phyloP scores from a whole-genome alignment of 2,329 filamentous ascomycete genomes.

The Cytospora chrysosperma region DNA sequence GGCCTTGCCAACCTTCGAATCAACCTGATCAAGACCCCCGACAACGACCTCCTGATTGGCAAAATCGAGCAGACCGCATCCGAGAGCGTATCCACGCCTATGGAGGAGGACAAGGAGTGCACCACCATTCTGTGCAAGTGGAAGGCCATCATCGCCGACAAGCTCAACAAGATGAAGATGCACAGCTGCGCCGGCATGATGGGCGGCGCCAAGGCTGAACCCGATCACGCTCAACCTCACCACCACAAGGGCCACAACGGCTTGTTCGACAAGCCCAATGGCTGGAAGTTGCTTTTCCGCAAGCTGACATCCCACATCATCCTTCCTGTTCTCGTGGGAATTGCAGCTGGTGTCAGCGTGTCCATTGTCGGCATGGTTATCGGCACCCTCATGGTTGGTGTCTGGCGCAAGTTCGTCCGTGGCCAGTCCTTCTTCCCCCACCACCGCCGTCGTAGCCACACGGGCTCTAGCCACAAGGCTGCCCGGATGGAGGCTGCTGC shows the following conservation, averaged over 20 bases:
- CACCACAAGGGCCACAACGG: slow-evolving; percentile 22
- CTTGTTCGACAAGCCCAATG: slow-evolving; percentile 26
- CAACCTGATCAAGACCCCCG: slow-evolving; percentile 59
- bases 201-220: slow-evolving; percentile 28
- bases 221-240: slow-evolving; percentile 14
- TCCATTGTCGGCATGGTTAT: slow-evolving; percentile 62
- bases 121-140: slow-evolving; percentile 53
- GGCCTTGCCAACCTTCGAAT: slow-evolving; percentile 57
- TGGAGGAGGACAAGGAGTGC: slow-evolving; percentile 38
- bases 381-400: slow-evolving; percentile 59
- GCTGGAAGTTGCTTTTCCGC: slow-evolving; percentile 49
- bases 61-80: slow-evolving; percentile 41
- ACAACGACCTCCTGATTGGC: slow-evolving; percentile 55
- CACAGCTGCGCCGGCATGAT: slow-evolving; percentile 42
- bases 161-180: slow-evolving; percentile 38
- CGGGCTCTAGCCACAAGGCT: slow-evolving; percentile 34
- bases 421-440: slow-evolving; percentile 35
- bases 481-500: slow-evolving; percentile 37
- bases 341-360: slow-evolving; percentile 65
- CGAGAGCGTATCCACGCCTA: slow-evolving; percentile 26
- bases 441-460: slow-evolving; percentile 34
- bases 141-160: slow-evolving; percentile 49
- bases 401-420: slow-evolving; percentile 56
- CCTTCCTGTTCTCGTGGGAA: slow-evolving; percentile 66
- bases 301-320: slow-evolving; percentile 62